Percentiles rank a stretch among this genome's conserved stretches.
Evolutionary conservation across 139 green algal genomes (phyloP).

Genomic region (Picochlorum sp.): DNA sequence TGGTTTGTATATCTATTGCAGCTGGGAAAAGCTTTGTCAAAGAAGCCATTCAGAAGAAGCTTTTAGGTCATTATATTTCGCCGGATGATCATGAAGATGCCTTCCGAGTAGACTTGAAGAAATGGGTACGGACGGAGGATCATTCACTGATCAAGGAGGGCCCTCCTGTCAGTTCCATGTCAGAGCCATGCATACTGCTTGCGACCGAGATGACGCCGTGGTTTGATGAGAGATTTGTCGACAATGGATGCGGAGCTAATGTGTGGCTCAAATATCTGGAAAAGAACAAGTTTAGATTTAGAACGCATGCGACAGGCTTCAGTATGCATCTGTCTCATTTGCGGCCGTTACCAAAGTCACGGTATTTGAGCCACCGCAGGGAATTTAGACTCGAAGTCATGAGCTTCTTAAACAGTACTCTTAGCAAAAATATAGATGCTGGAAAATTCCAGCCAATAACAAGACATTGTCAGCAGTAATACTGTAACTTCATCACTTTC

Average conservation of each 20-base stretch:
- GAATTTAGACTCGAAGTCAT: conserved; percentile 2
- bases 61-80: background rate
- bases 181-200: conserved; percentile 4
- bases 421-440: background rate
- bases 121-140: background rate
- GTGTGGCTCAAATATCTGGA: conserved; percentile 1
- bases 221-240: conserved; percentile 15
- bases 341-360: background rate
- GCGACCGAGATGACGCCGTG: background rate
- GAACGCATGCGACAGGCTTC: background rate
- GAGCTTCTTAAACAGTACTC: background rate
- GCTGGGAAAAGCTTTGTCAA: background rate
- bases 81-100: background rate
- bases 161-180: background rate
- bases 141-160: background rate
- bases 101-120: background rate
- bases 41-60: background rate
- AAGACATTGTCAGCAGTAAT: background rate
- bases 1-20: background rate
- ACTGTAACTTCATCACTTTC: background rate
- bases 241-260: conserved; percentile 1
- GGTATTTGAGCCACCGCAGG: background rate
- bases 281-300: conserved; percentile 5
- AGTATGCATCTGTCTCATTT: background rate
- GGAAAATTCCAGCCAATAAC: background rate